Percentiles rank a stretch among this genome's conserved stretches.
These are phyloP conservation scores for Ophiostoma fasciatum DNA, from an alignment of 2,329 filamentous ascomycete genomes.

Conservation along the genomic window DNA sequence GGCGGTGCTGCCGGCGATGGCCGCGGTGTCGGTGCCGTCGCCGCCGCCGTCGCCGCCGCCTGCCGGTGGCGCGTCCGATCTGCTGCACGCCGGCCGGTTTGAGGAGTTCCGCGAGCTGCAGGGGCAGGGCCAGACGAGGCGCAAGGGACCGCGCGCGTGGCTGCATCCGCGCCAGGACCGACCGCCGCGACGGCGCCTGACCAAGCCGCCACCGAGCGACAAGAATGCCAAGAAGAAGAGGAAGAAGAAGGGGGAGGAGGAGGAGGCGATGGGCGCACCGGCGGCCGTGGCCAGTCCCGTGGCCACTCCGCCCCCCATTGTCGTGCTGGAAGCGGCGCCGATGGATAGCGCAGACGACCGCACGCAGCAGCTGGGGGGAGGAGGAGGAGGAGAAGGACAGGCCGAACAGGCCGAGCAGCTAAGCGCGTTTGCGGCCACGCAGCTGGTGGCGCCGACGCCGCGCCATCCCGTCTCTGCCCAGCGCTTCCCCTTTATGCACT, in stretches of 20 bases:
- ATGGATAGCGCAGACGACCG: neutral
- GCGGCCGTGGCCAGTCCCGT: no score
- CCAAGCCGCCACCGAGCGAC: neutral
- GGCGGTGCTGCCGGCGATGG: neutral
- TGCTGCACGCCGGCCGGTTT: neutral
- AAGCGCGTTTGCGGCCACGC: neutral
- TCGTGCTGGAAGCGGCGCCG: neutral
- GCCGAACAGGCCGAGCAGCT: no score
- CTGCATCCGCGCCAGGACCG: neutral
- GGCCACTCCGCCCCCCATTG: neutral
- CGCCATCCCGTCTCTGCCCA: constrained; percentile 1
- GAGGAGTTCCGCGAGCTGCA: neutral
- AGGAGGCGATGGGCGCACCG: no score
- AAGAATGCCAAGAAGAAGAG: neutral
- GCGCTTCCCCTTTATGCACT: constrained; percentile 1
- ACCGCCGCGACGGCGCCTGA: neutral
- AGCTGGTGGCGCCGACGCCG: constrained; percentile 5
- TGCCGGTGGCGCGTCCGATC: neutral
- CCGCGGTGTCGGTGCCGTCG: neutral
- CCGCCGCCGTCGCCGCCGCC: no score
- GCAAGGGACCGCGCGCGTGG: neutral
- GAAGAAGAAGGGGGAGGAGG: neutral
- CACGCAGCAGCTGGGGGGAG: no score
- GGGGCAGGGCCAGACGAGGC: neutral
- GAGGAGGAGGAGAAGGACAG: neutral